Base-by-base conservation (phyloP, 371 early-diverging fungal species). In the Blakeslea trispora region DNA sequence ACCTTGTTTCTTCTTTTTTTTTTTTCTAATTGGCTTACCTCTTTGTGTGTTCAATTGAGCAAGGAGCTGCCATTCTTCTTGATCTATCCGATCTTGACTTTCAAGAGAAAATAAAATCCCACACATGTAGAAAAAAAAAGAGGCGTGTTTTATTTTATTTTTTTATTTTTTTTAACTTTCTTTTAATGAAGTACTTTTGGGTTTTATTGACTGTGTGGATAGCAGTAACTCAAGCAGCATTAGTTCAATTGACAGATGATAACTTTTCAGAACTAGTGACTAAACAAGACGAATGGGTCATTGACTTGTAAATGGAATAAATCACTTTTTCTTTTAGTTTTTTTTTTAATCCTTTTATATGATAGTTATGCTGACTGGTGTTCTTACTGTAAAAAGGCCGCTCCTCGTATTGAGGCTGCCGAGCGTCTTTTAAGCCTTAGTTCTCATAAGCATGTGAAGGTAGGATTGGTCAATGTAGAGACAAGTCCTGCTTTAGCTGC, bases 311-410 rank as follows among this genome's bases (percentile, higher is more conserved):
- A 68, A 57, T 32, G 41, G 13, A 45, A 1, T n/a, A n/a, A n/a
- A 51, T 15, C 40, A 3, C 18, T 15, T 32, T 15, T 31, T 14
- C 3, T 45, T 23, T 22, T 23, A 5, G 9, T 45, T 2, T 11
- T 23, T 8, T 21, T 11, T 22, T 39, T 8, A 19, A 37, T 0
- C 32, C n/a, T n/a, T n/a, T n/a, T n/a, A n/a, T n/a, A n/a, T n/a
- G n/a, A n/a, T n/a, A 79, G 77, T 34, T 74, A 74, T 60, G 77
- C 79, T 5, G 69, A 69, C 15, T 76, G 79, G 77, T 76, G 79
- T 60, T 72, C 71, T 24, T 64, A 67, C 35, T 76, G 79, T 61
- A 60, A 64, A 37, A 57, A 59, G 22, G 63, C 68, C 22, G 74
- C 61, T 32, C 70, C 72, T 0, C 66, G 53, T 31, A 74, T 66